Conservation (phyloP, 352 stramenopile species). For the Sclerospora graminicola region DNA sequence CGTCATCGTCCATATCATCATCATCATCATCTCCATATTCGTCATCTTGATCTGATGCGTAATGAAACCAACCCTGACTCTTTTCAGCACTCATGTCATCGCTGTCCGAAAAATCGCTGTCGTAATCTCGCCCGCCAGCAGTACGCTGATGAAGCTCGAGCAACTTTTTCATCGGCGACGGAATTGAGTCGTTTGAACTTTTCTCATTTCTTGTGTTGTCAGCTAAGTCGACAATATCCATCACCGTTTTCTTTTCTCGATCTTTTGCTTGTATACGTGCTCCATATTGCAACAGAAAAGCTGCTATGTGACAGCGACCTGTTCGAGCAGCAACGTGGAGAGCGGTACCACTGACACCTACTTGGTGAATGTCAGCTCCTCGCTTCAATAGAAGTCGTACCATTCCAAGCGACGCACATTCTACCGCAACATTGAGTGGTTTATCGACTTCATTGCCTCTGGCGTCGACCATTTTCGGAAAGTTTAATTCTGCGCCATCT, state of each 20-base stretch:
- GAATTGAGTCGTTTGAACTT: not conserved
- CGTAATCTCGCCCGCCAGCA: conserved; percentile 16
- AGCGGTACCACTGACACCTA: conserved; percentile 38
- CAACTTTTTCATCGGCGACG: conserved; percentile 43
- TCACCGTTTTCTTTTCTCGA: conserved; percentile 36
- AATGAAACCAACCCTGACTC: conserved; percentile 26
- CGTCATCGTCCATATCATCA: conserved; percentile 42
- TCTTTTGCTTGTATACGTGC: conserved; percentile 44
- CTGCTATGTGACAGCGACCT: conserved; percentile 64
- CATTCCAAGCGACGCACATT: conserved; percentile 55
- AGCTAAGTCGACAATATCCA: conserved; percentile 25
- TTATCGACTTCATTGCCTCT: conserved; percentile 51
- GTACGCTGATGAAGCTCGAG: conserved; percentile 35
- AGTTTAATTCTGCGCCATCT: conserved; percentile 69
- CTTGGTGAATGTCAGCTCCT: conserved; percentile 56
- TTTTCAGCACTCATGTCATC: conserved; percentile 18
- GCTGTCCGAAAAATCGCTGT: conserved; percentile 44
- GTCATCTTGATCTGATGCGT: conserved; percentile 32
- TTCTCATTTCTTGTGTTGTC: conserved; percentile 5
- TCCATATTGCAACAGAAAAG: conserved; percentile 68
- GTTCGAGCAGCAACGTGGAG: conserved; percentile 50
- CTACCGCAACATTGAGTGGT: conserved; percentile 51
- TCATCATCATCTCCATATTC: conserved; percentile 38
- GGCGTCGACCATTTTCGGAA: conserved; percentile 31
- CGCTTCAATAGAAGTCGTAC: conserved; percentile 69